Evolutionary conservation across 2,329 filamentous ascomycete genomes (phyloP), one percentile per base, ranked within the genome.

Genomic region (Claviceps digitariae): DNA sequence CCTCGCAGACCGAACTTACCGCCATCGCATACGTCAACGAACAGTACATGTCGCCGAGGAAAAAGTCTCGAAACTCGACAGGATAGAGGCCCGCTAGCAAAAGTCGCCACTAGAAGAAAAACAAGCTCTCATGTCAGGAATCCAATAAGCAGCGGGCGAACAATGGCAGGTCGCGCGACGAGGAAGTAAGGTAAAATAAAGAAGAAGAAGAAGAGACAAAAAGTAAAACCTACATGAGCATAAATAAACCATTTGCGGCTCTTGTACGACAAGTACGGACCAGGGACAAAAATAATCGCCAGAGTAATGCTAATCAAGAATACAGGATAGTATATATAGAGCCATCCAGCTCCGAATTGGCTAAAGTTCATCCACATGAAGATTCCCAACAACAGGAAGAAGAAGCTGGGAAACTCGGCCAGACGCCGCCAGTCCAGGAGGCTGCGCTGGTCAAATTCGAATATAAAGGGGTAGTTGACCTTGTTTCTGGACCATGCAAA

Each of bases 61-160:
- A 97, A 71, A 98, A 97, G 68, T 98, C 93, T 54, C 90, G 82
- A 66, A 97, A 98, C 66, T 97, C 91, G 50, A 98, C 93, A 1
- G 89, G 89, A 63, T 94, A 96, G 21, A 95, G 66, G 4, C 90
- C 90, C 15, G 91, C 88, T 49, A 91, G 77, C 52, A 94, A 72
- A 20, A 97, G 74, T 56, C 93, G 87, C 79, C 87, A 94, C 85
- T 93, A 57, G 6, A 23, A 15, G 1, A 12, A 1, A 21, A 25
- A 2, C 20, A 9, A 38, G 0, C 7, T 17, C 23, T 21, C 9
- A n/a, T 8, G 20, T 51, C 25, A 50, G 36, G 4, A 21, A 21
- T 10, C 6, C 23, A 21, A 50, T n/a, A 17, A 15, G 34, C 34
- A 20, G 25, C 12, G n/a, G 31, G 12, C n/a, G 20, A 15, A 10